Evolutionary conservation across 768 basidiomycete genomes (phyloP).

Genomic region (Russula emetica): DNA sequence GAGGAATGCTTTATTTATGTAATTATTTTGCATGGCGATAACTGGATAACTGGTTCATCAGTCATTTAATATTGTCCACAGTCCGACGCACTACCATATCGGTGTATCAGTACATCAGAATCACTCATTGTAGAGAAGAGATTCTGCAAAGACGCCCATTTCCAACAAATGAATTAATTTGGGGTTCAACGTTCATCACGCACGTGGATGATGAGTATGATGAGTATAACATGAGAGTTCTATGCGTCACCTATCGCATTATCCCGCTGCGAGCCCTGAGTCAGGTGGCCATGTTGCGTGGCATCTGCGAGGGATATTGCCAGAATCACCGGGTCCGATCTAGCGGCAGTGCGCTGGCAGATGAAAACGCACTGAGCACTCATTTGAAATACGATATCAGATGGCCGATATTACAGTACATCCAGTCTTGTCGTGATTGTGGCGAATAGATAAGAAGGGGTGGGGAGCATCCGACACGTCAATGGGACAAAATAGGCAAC

Average conservation of each 20-base stretch:
- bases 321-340: not conserved
- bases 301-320: not conserved
- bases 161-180: not conserved
- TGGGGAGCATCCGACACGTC: not conserved
- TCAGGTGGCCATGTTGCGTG: conserved; percentile 3
- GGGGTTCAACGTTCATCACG: not conserved
- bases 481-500: too few species aligned
- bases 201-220: not conserved
- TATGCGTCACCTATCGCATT: not conserved
- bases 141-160: not conserved
- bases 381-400: not conserved
- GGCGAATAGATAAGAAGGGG: not conserved
- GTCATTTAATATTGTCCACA: too few species aligned
- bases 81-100: not conserved
- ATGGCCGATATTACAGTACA: not conserved
- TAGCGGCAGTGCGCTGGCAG: conserved; percentile 12
- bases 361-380: not conserved
- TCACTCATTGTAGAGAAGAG: too few species aligned
- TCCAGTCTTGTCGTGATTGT: not conserved
- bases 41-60: not conserved
- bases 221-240: not conserved
- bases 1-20: not conserved
- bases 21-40: conserved; percentile 1
- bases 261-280: not conserved
- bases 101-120: not conserved